phyloP scores from a whole-genome alignment of 148 eudicot species.

The Drosera capensis region DNA sequence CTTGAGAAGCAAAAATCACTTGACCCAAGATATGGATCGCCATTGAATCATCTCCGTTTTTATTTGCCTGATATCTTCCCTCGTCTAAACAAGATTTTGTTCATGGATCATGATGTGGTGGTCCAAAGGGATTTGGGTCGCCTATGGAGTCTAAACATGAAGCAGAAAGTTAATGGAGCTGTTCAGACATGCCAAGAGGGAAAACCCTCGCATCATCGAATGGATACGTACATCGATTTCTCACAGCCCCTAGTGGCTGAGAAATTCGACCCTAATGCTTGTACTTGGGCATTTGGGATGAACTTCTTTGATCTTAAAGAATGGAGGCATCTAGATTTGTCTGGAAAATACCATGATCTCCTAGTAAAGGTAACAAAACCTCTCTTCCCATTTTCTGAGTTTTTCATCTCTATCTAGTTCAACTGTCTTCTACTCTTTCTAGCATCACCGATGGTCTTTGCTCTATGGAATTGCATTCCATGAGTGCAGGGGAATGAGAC shows the following conservation, averaged over 20 bases:
- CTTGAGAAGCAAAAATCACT: conserved; percentile 31
- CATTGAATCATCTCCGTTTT: conserved; percentile 80
- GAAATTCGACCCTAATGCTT: conserved; percentile 44
- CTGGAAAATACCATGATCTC: conserved; percentile 48
- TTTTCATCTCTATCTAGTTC: neutral
- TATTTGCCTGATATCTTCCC: conserved; percentile 88
- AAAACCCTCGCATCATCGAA: conserved; percentile 43
- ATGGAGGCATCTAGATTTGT: conserved; percentile 68
- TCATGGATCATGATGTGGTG: conserved; percentile 94
- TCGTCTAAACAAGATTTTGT: conserved; percentile 51
- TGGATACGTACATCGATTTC: conserved; percentile 69
- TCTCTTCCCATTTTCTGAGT: neutral
- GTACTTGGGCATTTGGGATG: conserved; percentile 99
- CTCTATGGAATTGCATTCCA: no score
- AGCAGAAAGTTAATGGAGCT: conserved; percentile 79
- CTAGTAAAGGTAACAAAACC: conserved; percentile 37
- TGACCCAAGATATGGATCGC: conserved; percentile 78
- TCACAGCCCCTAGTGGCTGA: conserved; percentile 55
- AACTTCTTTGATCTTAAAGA: conserved; percentile 69
- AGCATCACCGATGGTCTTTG: no score
- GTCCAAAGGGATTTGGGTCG: conserved; percentile 64
- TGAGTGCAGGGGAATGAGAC: conserved; percentile 63
- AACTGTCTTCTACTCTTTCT: no score
- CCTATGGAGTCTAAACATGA: conserved; percentile 62
- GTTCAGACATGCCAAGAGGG: conserved; percentile 69